A percentile compares a stretch with the other conserved stretches of the same genome.
These are phyloP conservation scores for Coriaria nepalensis DNA, from an alignment of 306 rosid genomes.

Conservation along the genomic window DNA sequence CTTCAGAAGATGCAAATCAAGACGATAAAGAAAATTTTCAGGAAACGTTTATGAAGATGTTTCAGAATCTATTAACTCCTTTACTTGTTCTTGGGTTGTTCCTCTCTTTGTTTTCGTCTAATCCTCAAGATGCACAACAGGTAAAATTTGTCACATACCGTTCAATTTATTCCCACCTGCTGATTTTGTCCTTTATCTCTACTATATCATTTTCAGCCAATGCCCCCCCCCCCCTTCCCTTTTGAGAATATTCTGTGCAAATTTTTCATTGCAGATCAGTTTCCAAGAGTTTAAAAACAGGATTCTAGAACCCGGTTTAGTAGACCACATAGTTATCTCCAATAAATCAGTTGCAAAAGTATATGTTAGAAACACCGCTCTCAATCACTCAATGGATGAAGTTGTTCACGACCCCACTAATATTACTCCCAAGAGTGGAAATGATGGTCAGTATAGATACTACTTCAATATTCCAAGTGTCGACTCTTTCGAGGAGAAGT, in stretches of 20 bases:
- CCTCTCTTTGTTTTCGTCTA: slow-evolving; percentile 38
- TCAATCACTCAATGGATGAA: slow-evolving; percentile 41
- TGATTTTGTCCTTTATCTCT: not conserved
- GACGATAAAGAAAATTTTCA: slow-evolving; percentile 52
- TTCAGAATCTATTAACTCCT: slow-evolving; percentile 42
- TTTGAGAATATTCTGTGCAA: slow-evolving; percentile 1
- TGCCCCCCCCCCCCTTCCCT: slow-evolving; percentile 4
- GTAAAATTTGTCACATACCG: slow-evolving; percentile 20
- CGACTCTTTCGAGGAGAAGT: slow-evolving; percentile 90
- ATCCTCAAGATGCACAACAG: slow-evolving; percentile 63
- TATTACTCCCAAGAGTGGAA: slow-evolving; percentile 30
- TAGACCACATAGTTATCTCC: slow-evolving; percentile 75
- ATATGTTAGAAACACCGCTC: slow-evolving; percentile 57
- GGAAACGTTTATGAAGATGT: slow-evolving; percentile 40
- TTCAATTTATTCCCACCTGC: not conserved
- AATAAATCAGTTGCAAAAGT: slow-evolving; percentile 93
- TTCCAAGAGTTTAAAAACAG: slow-evolving; percentile 91
- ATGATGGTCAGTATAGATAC: slow-evolving; percentile 58
- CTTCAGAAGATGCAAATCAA: slow-evolving; percentile 56
- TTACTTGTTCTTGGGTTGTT: slow-evolving; percentile 46
- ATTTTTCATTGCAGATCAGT: slow-evolving; percentile 60
- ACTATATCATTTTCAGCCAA: not conserved
- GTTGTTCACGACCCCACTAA: slow-evolving; percentile 42
- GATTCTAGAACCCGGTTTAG: slow-evolving; percentile 88
- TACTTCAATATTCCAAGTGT: slow-evolving; percentile 85